Evolutionary conservation across 2,329 filamentous ascomycete species (phyloP).

Genomic region (Phoma sp.): DNA sequence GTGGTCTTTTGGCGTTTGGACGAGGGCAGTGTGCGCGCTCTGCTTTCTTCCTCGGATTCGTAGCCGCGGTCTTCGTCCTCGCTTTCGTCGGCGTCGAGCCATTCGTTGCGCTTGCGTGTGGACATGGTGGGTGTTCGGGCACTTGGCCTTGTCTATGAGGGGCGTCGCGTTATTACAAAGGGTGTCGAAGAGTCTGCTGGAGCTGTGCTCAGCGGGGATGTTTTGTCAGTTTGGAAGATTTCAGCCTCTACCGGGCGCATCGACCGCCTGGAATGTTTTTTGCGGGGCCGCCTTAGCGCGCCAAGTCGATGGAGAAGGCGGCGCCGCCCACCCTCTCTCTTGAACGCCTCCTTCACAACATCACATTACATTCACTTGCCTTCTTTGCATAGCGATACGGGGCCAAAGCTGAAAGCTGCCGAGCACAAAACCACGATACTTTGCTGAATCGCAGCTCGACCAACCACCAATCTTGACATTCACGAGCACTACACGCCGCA

Average conservation of each 20-base stretch:
- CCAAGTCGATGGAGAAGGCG: constrained; percentile 15
- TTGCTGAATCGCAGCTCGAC: no score
- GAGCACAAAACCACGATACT: no score
- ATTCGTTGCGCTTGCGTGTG: constrained; percentile 73
- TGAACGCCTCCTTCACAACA: neutral
- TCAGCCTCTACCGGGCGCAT: neutral
- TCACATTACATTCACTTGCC: neutral
- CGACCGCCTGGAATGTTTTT: constrained; percentile 22
- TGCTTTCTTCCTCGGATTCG: constrained; percentile 71
- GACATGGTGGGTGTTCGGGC: constrained; percentile 57
- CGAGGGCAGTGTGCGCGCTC: constrained; percentile 61
- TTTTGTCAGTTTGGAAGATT: neutral
- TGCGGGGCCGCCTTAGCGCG: constrained; percentile 25
- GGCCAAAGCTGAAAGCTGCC: no score
- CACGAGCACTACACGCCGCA: constrained; percentile 28
- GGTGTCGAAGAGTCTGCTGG: no score
- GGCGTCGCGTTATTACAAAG: neutral
- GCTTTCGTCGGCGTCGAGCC: constrained; percentile 61
- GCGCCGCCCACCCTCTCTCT: constrained; percentile 13
- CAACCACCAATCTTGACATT: neutral
- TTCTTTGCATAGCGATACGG: no score
- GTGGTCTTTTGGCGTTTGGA: constrained; percentile 69
- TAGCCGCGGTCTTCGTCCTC: constrained; percentile 60
- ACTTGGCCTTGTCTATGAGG: neutral
- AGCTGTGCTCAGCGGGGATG: no score